Evolutionary conservation across 306 rosid species (phyloP).

Genomic region (Oemleria cerasiformis): DNA sequence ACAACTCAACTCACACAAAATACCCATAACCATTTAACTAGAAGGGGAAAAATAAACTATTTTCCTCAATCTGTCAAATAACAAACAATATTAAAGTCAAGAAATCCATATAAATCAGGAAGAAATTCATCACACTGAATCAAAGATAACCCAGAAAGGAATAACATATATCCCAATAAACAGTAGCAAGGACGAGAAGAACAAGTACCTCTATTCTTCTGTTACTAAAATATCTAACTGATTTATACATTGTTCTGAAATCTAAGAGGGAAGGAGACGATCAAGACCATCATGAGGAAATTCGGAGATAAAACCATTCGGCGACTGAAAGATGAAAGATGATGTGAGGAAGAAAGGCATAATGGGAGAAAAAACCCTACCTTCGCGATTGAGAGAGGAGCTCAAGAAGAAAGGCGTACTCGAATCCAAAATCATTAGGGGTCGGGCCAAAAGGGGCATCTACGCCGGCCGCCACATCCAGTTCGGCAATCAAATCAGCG

Average conservation of each 20-base stretch:
- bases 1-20: neutral
- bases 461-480: slow-evolving; percentile 87
- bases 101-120: neutral
- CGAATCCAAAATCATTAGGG: slow-evolving; percentile 65
- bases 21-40: neutral
- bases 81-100: neutral
- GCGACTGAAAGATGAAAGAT: slow-evolving; percentile 51
- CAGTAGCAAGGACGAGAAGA: neutral
- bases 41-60: neutral
- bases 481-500: slow-evolving; percentile 80
- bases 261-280: slow-evolving; percentile 77
- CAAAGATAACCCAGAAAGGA: neutral
- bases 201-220: no score
- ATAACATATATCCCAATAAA: neutral
- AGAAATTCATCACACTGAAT: neutral
- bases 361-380: slow-evolving; percentile 64
- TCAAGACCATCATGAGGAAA: slow-evolving; percentile 69
- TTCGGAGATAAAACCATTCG: slow-evolving; percentile 62
- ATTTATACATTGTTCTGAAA: no score
- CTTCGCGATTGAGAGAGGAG: slow-evolving; percentile 56
- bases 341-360: slow-evolving; percentile 41
- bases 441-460: slow-evolving; percentile 84
- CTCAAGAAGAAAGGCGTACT: slow-evolving; percentile 61
- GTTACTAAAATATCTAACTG: no score
- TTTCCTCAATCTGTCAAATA: neutral